A percentile compares a stretch with the other conserved stretches of the same genome.
Conservation (phyloP, 1,139 yeast species). For the Kurtzmaniella quercitrusa region DNA sequence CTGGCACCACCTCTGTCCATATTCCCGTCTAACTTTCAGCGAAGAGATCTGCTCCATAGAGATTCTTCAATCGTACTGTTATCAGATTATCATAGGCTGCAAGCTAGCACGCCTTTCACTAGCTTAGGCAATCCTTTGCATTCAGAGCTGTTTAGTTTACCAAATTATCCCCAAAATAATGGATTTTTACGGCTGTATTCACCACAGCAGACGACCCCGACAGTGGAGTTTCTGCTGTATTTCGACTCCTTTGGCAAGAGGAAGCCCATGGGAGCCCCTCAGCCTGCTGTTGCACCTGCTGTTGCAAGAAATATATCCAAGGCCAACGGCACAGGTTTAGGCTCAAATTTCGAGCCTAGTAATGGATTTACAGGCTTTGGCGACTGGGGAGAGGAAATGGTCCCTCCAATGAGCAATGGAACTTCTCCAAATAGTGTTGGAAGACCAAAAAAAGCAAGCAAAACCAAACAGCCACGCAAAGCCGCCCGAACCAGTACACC, state of each 20-base stretch:
- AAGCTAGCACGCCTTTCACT: constrained; percentile 4
- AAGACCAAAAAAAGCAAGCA: constrained; percentile 2
- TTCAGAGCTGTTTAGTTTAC: constrained; percentile 3
- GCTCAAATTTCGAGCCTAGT: neutral
- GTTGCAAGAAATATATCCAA: neutral
- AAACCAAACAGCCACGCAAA: constrained; percentile 8
- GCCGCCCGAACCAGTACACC: neutral
- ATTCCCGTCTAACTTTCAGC: neutral
- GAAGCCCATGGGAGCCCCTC: neutral
- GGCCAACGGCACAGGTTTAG: neutral
- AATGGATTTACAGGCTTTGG: neutral
- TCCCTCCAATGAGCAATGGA: neutral
- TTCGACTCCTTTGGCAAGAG: constrained; percentile 1
- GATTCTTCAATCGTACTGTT: constrained; percentile 7
- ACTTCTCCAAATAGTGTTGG: neutral
- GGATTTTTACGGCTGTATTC: constrained; percentile 2
- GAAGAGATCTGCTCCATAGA: constrained; percentile 2
- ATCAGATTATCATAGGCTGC: constrained; percentile 6
- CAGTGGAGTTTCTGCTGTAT: constrained; percentile 1
- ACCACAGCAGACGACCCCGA: neutral
- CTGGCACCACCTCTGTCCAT: constrained; percentile 2
- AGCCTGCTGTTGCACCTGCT: neutral
- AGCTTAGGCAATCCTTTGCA: neutral
- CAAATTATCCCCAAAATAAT: neutral
- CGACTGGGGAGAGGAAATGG: constrained; percentile 2